Percentiles rank a stretch among this genome's conserved stretches.
Conservation (phyloP, 2,329 filamentous ascomycete genomes). For the Penicillium frequentans region DNA sequence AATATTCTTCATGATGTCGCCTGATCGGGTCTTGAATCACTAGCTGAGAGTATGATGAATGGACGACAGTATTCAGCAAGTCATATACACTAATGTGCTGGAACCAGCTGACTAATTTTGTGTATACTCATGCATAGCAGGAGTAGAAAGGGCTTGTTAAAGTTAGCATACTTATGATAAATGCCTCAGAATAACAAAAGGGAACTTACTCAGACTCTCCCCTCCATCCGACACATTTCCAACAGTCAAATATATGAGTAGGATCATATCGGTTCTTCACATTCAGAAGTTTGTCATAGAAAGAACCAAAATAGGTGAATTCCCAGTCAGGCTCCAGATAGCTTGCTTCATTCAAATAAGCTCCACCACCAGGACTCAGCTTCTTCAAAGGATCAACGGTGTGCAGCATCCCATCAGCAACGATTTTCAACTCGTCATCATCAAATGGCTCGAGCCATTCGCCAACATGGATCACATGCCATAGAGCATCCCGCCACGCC, state of each 20-base stretch:
- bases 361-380: conserved; percentile 16
- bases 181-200: background rate
- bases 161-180: background rate
- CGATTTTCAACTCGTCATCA: background rate
- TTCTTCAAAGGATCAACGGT: conserved; percentile 16
- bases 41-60: no score
- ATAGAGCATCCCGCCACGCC: conserved; percentile 9
- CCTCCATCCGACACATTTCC: conserved; percentile 15
- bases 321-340: conserved; percentile 21
- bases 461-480: conserved; percentile 6
- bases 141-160: conserved; percentile 1
- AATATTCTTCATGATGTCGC: no score
- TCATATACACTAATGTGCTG: no score
- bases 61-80: no score
- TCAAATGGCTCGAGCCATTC: conserved; percentile 2
- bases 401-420: conserved; percentile 1
- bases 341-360: conserved; percentile 20
- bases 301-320: conserved; percentile 20
- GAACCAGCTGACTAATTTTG: no score
- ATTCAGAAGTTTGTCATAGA: conserved; percentile 24
- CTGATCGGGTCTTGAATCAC: no score
- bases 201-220: conserved; percentile 10
- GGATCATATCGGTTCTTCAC: conserved; percentile 32
- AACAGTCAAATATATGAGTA: conserved; percentile 13
- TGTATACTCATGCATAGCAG: background rate